Conservation (phyloP, 495 filamentous ascomycete genomes). For the Penicillium macrosclerotiorum region DNA sequence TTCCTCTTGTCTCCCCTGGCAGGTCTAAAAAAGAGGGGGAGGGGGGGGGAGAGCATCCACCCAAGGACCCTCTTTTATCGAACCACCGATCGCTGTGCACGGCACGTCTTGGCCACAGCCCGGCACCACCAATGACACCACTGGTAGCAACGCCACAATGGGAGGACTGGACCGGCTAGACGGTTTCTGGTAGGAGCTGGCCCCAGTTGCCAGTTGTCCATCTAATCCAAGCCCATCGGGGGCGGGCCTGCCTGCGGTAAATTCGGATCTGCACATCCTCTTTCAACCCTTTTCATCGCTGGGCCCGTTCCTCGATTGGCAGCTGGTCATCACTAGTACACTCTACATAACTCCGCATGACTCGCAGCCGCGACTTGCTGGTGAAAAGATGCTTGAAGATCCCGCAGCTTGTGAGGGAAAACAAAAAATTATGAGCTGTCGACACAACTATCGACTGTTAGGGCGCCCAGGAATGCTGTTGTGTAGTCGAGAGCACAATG, state of each 20-base stretch:
- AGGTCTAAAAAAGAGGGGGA: not conserved
- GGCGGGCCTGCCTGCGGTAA: conserved; percentile 3
- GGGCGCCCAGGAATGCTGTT: not conserved
- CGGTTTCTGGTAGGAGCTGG: conserved; percentile 3
- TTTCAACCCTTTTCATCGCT: conserved; percentile 1
- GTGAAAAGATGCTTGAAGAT: not conserved
- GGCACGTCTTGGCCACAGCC: conserved; percentile 1
- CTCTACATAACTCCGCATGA: not conserved
- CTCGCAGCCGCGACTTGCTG: conserved; percentile 1
- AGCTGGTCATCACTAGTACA: too few species aligned
- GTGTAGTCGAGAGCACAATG: too few species aligned
- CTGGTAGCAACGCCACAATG: not conserved
- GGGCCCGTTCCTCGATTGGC: not conserved
- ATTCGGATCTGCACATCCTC: conserved; percentile 9
- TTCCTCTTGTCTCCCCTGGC: not conserved
- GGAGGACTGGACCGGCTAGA: not conserved
- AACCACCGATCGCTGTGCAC: conserved; percentile 5
- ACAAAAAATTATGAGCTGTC: conserved; percentile 2
- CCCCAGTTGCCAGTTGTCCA: conserved; percentile 1
- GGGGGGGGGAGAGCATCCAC: not conserved
- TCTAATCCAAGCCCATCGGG: not conserved
- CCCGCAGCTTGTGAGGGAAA: not conserved
- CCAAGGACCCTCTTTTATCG: not conserved
- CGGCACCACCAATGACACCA: not conserved
- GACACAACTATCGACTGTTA: not conserved